Evolutionary conservation across 345 rosid species (phyloP).

Genomic region (Anacardium occidentale): DNA sequence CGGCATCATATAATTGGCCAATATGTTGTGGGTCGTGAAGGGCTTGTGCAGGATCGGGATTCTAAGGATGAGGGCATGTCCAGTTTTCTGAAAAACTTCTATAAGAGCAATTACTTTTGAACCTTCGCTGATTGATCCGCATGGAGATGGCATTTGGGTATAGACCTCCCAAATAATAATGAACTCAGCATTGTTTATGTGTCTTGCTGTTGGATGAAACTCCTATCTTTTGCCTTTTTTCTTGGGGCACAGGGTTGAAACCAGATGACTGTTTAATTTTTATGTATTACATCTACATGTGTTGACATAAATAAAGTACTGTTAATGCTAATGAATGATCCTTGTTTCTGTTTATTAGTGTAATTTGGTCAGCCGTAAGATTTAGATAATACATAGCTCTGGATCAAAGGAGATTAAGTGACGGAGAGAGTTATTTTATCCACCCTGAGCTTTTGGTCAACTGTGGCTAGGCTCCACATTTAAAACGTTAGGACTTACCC

Average conservation of each 20-base stretch:
- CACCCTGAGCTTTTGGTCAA: no score
- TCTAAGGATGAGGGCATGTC: slow-evolving; percentile 69
- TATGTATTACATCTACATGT: neutral
- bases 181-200: slow-evolving; percentile 9
- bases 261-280: slow-evolving; percentile 7
- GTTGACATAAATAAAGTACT: neutral
- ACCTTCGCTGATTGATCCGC: slow-evolving; percentile 4
- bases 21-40: slow-evolving; percentile 65
- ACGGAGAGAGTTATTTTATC: no score
- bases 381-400: no score
- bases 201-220: slow-evolving; percentile 14
- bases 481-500: no score
- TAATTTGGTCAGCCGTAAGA: no score
- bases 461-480: no score
- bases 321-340: neutral
- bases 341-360: neutral
- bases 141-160: slow-evolving; percentile 3
- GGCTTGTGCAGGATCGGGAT: slow-evolving; percentile 66
- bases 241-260: slow-evolving; percentile 6
- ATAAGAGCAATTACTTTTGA: slow-evolving; percentile 82
- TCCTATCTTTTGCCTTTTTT: neutral
- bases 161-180: slow-evolving; percentile 31
- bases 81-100: slow-evolving; percentile 82
- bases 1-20: slow-evolving; percentile 96
- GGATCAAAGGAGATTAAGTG: no score